Evolutionary conservation across 345 rosid species (phyloP), one percentile per base, ranked within the genome.

Genomic region (Mercurialis annua): DNA sequence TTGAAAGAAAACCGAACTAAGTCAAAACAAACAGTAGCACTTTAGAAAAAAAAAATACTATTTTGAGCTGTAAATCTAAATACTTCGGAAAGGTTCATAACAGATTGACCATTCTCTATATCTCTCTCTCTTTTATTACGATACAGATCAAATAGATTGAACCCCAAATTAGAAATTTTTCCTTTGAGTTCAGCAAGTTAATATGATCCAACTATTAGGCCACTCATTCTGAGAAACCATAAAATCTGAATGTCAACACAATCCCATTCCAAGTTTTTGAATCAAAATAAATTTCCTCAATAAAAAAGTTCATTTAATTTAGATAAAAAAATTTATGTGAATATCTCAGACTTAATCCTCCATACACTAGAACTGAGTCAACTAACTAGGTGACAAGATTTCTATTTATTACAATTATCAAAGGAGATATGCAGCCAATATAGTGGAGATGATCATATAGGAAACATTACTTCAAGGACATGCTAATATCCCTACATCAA

Each of bases 361-460:
- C 4, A 34, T 34, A 34, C 5, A 4, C 40, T 34, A 4, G 9
- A 34, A 34, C 40, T 3, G 2, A 2, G 26, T 20, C 18, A 17
- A 10, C 4, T 20, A 14, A 14, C 24, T 17, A 40, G 16, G 50
- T 20, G 2, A 40, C 23, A 53, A 16, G 24, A 40, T 21, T 53
- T 47, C 23, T n/a, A n/a, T 59, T 17, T 49, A 17, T 18, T 21
- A 2, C 57, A 2, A 34, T 27, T 47, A 5, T 58, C 43, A 47
- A 34, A 56, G 2, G 24, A 55, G 17, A 58, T 26, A 64, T 18
- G 43, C 65, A 67, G 18, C 26, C 58, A 31, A 67, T 24, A 12
- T 21, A 36, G 59, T 2, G 54, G 52, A 34, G 54, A 54, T 14
- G 46, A 44, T 18, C 43, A 67, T 29, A 24, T 44, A 18, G 55